Evolutionary conservation across 2,329 filamentous ascomycete species (phyloP).

Genomic region (Teratosphaeriaceae sp.): DNA sequence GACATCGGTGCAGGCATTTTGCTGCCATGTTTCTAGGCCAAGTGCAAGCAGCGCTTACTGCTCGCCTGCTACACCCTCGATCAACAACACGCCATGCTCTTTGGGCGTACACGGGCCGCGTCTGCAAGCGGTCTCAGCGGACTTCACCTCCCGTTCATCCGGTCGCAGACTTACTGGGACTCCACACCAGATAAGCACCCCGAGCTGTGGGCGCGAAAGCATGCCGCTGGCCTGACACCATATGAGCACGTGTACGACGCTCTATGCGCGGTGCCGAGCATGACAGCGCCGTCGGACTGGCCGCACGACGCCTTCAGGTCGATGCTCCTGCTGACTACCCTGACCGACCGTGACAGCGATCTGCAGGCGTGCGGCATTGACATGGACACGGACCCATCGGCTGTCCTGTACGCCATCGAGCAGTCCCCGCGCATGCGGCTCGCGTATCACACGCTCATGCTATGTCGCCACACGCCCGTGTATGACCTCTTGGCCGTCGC

Average conservation of each 20-base stretch:
- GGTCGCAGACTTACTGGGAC: slow-evolving; percentile 32
- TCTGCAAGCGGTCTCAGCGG: slow-evolving; percentile 8
- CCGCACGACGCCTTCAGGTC: slow-evolving; percentile 30
- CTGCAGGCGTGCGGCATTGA: not conserved
- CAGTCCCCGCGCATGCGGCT: slow-evolving; percentile 13
- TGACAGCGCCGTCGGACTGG: slow-evolving; percentile 3
- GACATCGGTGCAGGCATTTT: not conserved
- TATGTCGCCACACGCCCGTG: slow-evolving; percentile 33
- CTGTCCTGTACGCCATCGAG: slow-evolving; percentile 14
- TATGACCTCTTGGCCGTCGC: slow-evolving; percentile 38
- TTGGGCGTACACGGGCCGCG: slow-evolving; percentile 14
- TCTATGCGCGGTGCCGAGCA: slow-evolving; percentile 6
- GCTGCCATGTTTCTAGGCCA: not conserved
- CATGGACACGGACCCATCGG: slow-evolving; percentile 4
- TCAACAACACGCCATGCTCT: slow-evolving; percentile 30
- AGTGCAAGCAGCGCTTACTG: slow-evolving; percentile 30
- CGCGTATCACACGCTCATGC: slow-evolving; percentile 30
- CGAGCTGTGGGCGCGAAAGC: not conserved
- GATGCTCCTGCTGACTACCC: slow-evolving; percentile 28
- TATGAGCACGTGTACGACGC: slow-evolving; percentile 14
- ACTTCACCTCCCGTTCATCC: slow-evolving; percentile 32
- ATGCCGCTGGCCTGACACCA: not conserved
- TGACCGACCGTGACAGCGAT: slow-evolving; percentile 11
- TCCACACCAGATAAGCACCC: slow-evolving; percentile 11
- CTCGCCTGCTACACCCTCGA: slow-evolving; percentile 38